Evolutionary conservation across 805 yeast species (phyloP).

Genomic region (Jamesozyma gamospora): DNA sequence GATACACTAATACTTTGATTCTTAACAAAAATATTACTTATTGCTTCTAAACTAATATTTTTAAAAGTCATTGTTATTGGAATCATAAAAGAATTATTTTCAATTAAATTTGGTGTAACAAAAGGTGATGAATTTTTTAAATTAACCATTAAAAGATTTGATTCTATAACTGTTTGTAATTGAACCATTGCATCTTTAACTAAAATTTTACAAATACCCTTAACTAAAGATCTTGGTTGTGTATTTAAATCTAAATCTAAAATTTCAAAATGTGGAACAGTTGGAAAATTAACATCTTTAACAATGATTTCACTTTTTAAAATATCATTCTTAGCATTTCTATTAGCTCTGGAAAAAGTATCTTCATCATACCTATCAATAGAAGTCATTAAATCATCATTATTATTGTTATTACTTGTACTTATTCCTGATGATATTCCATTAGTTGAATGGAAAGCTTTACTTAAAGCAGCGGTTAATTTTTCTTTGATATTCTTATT

Average conservation of each 20-base stretch:
- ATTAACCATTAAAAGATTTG: constrained; percentile 24
- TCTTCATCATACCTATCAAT: background rate
- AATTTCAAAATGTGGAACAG: constrained; percentile 26
- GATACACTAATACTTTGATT: constrained; percentile 28
- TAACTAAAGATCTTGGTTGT: constrained; percentile 26
- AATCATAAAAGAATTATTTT: constrained; percentile 27
- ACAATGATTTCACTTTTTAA: constrained; percentile 26
- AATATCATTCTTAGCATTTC: constrained; percentile 6
- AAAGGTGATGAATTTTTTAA: constrained; percentile 23
- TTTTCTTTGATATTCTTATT: constrained; percentile 23
- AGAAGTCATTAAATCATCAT: too few relatives aligned
- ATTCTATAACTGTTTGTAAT: constrained; percentile 28
- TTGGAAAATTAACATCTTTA: constrained; percentile 22
- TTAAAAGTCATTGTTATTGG: constrained; percentile 30
- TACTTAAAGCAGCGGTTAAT: constrained; percentile 20
- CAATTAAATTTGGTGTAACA: constrained; percentile 25
- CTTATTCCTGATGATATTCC: background rate
- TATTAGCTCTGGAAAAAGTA: background rate
- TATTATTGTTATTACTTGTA: background rate
- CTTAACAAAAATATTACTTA: constrained; percentile 27
- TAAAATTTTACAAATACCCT: constrained; percentile 28
- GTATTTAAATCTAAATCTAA: constrained; percentile 26
- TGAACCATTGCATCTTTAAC: constrained; percentile 26
- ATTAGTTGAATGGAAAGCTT: constrained; percentile 8
- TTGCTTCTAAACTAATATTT: constrained; percentile 27